These are phyloP conservation scores for Protomyces lactucae-debilis DNA, from an alignment of 1,139 yeast genomes.

Conservation along the genomic window DNA sequence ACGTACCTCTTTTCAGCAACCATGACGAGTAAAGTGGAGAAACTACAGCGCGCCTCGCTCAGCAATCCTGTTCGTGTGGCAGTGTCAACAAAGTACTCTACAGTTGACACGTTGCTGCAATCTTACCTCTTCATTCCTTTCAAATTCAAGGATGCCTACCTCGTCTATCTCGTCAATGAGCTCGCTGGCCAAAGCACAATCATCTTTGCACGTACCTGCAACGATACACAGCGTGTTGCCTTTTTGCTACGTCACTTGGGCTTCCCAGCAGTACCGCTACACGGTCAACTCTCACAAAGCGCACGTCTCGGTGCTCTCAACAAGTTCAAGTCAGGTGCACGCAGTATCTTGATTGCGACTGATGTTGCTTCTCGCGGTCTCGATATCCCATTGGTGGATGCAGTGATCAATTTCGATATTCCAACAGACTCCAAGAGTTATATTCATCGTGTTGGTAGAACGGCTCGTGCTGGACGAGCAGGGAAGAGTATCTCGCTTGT, in stretches of 20 bases:
- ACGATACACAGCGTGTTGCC: slow-evolving; percentile 88
- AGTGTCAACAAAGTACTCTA: slow-evolving; percentile 80
- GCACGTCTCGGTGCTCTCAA: slow-evolving; percentile 90
- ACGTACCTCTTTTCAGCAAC: slow-evolving; percentile 94
- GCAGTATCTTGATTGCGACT: slow-evolving; percentile 83
- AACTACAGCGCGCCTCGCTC: slow-evolving; percentile 87
- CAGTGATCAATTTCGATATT: slow-evolving; percentile 87
- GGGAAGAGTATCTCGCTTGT: slow-evolving; percentile 90
- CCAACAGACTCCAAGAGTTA: slow-evolving; percentile 98
- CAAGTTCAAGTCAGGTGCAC: slow-evolving; percentile 80
- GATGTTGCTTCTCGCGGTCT: slow-evolving; percentile 98
- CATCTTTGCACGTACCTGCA: slow-evolving; percentile 89
- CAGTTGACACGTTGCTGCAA: slow-evolving; percentile 88
- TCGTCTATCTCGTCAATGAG: slow-evolving; percentile 78
- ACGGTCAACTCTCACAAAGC: slow-evolving; percentile 88
- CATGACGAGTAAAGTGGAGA: slow-evolving; percentile 91
- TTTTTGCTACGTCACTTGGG: slow-evolving; percentile 74
- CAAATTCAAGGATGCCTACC: slow-evolving; percentile 82
- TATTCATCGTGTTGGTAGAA: slow-evolving; percentile 95
- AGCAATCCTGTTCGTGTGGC: slow-evolving; percentile 86
- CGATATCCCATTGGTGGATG: slow-evolving; percentile 91
- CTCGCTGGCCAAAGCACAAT: slow-evolving; percentile 80
- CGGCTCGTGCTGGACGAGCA: slow-evolving; percentile 95
- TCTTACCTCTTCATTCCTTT: slow-evolving; percentile 87
- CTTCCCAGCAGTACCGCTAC: slow-evolving; percentile 85